phyloP scores from a whole-genome alignment of 2,329 filamentous ascomycete species.

The Cladosporium cucumerinum region DNA sequence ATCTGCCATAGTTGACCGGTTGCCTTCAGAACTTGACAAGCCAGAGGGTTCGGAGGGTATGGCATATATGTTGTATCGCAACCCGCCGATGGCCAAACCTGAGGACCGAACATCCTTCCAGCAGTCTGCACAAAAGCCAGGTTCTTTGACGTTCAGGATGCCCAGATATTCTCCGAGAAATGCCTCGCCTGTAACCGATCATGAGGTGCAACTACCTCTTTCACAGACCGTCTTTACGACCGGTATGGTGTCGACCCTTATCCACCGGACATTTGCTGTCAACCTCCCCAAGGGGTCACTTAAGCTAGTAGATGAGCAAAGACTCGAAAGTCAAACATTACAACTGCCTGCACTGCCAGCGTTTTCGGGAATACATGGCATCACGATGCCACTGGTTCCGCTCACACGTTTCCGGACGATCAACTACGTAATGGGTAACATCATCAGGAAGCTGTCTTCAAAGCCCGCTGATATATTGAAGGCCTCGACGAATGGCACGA shows the following conservation, averaged over 20 bases:
- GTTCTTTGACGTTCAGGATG: slow-evolving; percentile 26
- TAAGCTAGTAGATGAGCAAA: slow-evolving; percentile 16
- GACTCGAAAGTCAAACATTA: slow-evolving; percentile 25
- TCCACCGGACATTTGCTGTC: slow-evolving; percentile 24
- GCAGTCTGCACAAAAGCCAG: slow-evolving; percentile 28
- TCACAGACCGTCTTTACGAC: slow-evolving; percentile 78
- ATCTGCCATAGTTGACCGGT: slow-evolving; percentile 32
- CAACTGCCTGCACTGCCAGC: slow-evolving; percentile 17
- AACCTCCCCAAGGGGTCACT: slow-evolving; percentile 16
- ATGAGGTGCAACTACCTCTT: slow-evolving; percentile 55
- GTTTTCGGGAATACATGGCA: neutral
- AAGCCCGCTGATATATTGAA: neutral
- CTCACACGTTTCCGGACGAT: slow-evolving; percentile 64
- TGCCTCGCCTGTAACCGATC: neutral
- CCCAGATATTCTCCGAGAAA: neutral
- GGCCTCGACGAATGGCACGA: neutral
- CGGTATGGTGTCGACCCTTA: slow-evolving; percentile 58
- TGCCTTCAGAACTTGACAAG: slow-evolving; percentile 20
- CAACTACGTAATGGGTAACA: slow-evolving; percentile 70
- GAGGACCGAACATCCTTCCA: slow-evolving; percentile 18
- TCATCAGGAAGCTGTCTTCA: slow-evolving; percentile 61
- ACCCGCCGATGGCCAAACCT: neutral
- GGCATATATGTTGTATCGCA: slow-evolving; percentile 23
- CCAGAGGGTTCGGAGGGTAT: slow-evolving; percentile 28
- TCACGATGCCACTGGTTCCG: slow-evolving; percentile 39